Evolutionary conservation across 1,284 basidiomycete species (phyloP).

Genomic region (Apiotrichum gracile): DNA sequence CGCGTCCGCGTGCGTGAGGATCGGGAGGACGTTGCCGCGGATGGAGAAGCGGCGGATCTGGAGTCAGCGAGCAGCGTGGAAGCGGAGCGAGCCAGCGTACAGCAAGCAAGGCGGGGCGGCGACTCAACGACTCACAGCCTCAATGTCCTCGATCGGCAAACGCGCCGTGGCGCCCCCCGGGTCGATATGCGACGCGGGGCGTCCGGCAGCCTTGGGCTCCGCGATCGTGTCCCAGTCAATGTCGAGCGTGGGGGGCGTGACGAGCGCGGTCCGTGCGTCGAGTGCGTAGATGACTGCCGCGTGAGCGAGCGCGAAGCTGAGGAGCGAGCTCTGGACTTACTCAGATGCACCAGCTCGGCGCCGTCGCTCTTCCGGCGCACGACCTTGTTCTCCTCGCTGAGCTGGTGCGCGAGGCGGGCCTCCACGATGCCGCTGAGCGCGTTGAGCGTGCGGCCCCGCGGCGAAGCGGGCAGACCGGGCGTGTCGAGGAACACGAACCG

Average conservation of each 20-base stretch:
- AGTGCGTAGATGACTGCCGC: conserved; percentile 42
- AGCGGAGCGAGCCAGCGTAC: no score
- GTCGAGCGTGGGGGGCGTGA: conserved; percentile 4
- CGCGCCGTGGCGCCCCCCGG: conserved; percentile 7
- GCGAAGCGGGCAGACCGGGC: conserved; percentile 27
- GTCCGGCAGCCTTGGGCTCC: conserved; percentile 4
- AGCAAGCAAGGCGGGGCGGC: no score
- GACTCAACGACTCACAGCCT: conserved; percentile 8
- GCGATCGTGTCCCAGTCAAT: conserved; percentile 16
- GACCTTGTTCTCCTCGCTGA: conserved; percentile 39
- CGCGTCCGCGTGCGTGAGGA: conserved; percentile 35
- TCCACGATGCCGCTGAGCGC: conserved; percentile 36
- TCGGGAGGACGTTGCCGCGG: conserved; percentile 38
- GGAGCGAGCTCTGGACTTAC: conserved; percentile 17
- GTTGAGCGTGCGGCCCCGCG: conserved; percentile 18
- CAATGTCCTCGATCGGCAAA: conserved; percentile 14
- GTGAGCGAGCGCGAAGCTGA: not conserved
- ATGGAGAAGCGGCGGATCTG: conserved; percentile 32
- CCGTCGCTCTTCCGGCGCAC: conserved; percentile 31
- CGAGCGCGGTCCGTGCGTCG: conserved; percentile 33
- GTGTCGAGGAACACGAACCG: conserved; percentile 31
- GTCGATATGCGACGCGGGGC: conserved; percentile 3
- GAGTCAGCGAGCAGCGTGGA: not conserved
- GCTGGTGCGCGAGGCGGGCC: conserved; percentile 30
- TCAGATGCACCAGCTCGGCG: conserved; percentile 36